Evolutionary conservation across 345 rosid species (phyloP), one percentile per base, ranked within the genome.

Genomic region (Brassica rapa): DNA sequence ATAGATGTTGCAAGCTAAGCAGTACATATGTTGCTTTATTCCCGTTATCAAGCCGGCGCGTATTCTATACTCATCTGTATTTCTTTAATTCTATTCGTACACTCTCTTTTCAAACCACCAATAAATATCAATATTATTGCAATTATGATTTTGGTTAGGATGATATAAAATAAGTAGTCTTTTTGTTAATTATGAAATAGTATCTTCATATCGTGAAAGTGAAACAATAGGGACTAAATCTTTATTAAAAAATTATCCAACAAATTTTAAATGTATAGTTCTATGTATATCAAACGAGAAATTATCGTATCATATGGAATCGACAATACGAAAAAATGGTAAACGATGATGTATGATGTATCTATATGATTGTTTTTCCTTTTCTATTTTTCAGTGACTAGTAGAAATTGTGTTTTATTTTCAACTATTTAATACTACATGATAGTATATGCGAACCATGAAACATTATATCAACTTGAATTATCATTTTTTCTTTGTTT

Each of bases 11-110:
- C 73, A 68, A 76, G 68, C 79, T 57, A 68, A 68, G 72, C 24
- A 27, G 6, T 56, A 72, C 59, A 8, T 19, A 35, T 16, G 24
- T 43, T 66, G 77, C 81, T 78, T 78, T 78, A 78, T 72, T 72
- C 81, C 77, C 77, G 72, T 78, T 72, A 78, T 59, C 77, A 66
- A 66, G 77, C 77, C 77, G 68, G 81, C 71, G 76, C 81, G 27
- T 71, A 71, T 64, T 71, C 1, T 63, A 33, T 77, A 77, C 75
- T 70, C 51, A 19, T 68, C 10, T 49, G 35, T 68, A 19, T 51
- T 25, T 12, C 35, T 74, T 62, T 10, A 15, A 39, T 65, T 59
- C 27, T 29, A 65, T 29, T 72, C 37, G 66, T 11, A 70, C 15
- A 70, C 11, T 19, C 15, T 67, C n/a, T 56, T 55, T 39, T 2